Base-by-base conservation (phyloP, 345 rosid species). In the Clausena lansium region DNA sequence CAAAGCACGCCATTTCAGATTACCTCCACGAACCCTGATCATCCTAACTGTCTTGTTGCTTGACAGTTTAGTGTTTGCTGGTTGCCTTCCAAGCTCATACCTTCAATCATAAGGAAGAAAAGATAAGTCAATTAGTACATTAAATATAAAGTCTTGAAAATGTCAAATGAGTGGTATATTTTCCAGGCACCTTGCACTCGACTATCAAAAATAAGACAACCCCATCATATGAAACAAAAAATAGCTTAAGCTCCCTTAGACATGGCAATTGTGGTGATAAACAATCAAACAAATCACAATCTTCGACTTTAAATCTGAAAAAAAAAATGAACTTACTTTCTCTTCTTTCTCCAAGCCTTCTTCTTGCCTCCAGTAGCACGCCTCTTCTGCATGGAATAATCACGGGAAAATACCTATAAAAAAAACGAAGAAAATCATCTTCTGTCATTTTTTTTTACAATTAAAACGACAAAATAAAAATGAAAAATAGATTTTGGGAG, bases 321-420 rank as follows among this genome's bases (percentile, higher is more conserved):
- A 25, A 17, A 19, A 59, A 10, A 33, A 39, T n/a, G 52, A 8
- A 66, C 11, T 77, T 79, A 93, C 94, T 91, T 93, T 88, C 97
- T 76, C 97, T 91, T 93, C 94, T 91, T 93, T 85, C 97, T 91
- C 97, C 97, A 91, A 1, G 90, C 91, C 86, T 91, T 91, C 92
- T 91, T 88, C 85, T 93, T 93, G 78, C 97, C 95, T 27, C 97
- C 97, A 52, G 97, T 91, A 86, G 95, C 95, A 81, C 97, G 91
- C 83, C 97, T 87, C 91, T 93, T 93, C 89, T 91, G 95, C 94
- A 90, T 89, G 8, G 92, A 91, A 86, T 93, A 91, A 86, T 93
- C 95, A 87, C 94, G 93, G 63, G 95, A 93, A 93, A 65, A 93
- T 91, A 79, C 97, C 97, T 90, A 32, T 41, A 33, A 64, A 78